phyloP scores from a whole-genome alignment of 2,329 filamentous ascomycete genomes.

The Cadophora gregata region DNA sequence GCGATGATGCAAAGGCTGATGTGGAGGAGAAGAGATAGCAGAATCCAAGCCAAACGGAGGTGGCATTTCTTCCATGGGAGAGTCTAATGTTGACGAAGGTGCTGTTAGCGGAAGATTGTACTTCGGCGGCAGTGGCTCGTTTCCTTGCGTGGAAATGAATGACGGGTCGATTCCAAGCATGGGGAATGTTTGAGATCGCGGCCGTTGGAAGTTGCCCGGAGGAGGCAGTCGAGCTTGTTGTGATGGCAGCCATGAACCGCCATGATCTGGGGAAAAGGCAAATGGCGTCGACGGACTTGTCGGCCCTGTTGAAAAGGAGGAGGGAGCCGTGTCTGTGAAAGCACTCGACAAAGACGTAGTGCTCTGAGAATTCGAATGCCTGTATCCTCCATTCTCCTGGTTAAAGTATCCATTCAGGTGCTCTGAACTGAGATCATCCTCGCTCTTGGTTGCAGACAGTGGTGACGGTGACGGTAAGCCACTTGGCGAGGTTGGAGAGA shows the following conservation, averaged over 20 bases:
- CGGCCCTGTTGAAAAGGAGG: constrained; percentile 73
- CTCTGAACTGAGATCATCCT: constrained; percentile 70
- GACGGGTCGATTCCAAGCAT: constrained; percentile 66
- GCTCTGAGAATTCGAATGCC: constrained; percentile 69
- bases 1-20: constrained; percentile 58
- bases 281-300: constrained; percentile 79
- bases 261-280: constrained; percentile 75
- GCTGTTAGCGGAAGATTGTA: constrained; percentile 48
- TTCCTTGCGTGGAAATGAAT: constrained; percentile 56
- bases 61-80: constrained; percentile 55
- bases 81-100: constrained; percentile 54
- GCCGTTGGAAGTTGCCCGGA: constrained; percentile 63
- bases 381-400: constrained; percentile 56
- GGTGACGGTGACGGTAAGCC: constrained; percentile 72
- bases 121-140: constrained; percentile 62
- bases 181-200: constrained; percentile 88
- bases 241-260: constrained; percentile 67
- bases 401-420: constrained; percentile 62
- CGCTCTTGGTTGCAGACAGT: constrained; percentile 67
- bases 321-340: constrained; percentile 66
- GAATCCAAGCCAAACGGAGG: constrained; percentile 45
- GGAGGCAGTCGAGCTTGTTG: constrained; percentile 56
- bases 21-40: constrained; percentile 50
- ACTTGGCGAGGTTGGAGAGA: constrained; percentile 76
- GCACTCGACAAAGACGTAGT: constrained; percentile 71